Evolutionary conservation across 352 stramenopile genomes (phyloP).

Genomic region (Phytophthora multivora): DNA sequence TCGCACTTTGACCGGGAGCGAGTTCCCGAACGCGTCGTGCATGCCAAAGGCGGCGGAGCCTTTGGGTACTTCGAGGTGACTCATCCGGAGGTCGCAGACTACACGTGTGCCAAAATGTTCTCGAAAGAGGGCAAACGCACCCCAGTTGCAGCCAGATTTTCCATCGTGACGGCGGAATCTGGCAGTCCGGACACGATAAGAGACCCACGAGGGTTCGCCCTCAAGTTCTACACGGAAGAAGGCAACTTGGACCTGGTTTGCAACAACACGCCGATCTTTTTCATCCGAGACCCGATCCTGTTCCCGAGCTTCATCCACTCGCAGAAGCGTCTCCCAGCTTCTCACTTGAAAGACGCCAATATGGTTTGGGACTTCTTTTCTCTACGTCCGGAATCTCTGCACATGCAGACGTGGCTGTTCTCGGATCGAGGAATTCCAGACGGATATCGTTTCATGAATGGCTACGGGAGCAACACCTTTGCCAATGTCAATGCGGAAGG

Average conservation of each 20-base stretch:
- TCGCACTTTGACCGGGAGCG: constrained; percentile 43
- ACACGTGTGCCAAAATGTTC: constrained; percentile 88
- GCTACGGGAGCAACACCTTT: constrained; percentile 91
- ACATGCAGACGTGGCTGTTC: constrained; percentile 87
- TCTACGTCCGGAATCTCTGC: constrained; percentile 79
- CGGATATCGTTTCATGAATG: constrained; percentile 88
- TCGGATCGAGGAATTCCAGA: constrained; percentile 84
- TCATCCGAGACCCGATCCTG: constrained; percentile 91
- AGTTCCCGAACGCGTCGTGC: constrained; percentile 40
- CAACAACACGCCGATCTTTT: constrained; percentile 93
- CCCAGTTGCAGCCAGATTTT: constrained; percentile 84
- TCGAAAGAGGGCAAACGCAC: constrained; percentile 79
- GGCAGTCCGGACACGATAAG: constrained; percentile 79
- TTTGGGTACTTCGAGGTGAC: constrained; percentile 94
- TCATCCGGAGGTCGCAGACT: constrained; percentile 52
- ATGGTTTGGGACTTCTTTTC: constrained; percentile 91
- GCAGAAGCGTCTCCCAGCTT: constrained; percentile 87
- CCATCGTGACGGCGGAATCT: constrained; percentile 71
- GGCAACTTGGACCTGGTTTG: constrained; percentile 91
- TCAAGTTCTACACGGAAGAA: constrained; percentile 93
- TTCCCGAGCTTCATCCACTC: constrained; percentile 92
- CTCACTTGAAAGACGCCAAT: constrained; percentile 78
- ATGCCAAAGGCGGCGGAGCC: constrained; percentile 64
- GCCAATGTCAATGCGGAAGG: constrained; percentile 76
- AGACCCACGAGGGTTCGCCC: constrained; percentile 84